These are phyloP conservation scores for Wickerhamomyces kurtzmanii DNA, from an alignment of 805 yeast genomes.

Conservation along the genomic window DNA sequence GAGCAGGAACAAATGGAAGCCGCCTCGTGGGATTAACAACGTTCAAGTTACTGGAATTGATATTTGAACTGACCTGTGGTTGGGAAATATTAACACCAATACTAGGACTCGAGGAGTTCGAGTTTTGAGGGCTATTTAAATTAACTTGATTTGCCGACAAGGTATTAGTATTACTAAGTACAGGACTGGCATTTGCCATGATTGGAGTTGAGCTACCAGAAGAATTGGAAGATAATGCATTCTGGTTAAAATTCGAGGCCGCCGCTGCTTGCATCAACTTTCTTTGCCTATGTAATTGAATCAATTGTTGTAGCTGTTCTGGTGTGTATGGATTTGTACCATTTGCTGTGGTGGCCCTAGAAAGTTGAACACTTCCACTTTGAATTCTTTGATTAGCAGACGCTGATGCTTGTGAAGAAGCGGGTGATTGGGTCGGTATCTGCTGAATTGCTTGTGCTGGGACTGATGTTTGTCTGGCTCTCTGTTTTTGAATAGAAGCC, in stretches of 20 bases:
- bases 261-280: slow-evolving; percentile 14
- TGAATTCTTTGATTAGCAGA: slow-evolving; percentile 3
- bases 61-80: too few species aligned
- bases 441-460: slow-evolving; percentile 5
- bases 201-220: too few species aligned
- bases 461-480: slow-evolving; percentile 2
- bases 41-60: too few species aligned
- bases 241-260: too few species aligned
- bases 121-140: too few species aligned
- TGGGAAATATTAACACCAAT: too few species aligned
- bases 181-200: too few species aligned
- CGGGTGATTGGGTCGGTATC: slow-evolving; percentile 2
- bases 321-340: slow-evolving; percentile 50
- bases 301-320: slow-evolving; percentile 50
- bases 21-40: too few species aligned
- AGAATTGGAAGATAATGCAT: too few species aligned
- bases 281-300: slow-evolving; percentile 28
- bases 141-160: too few species aligned
- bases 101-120: too few species aligned
- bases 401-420: slow-evolving; percentile 5
- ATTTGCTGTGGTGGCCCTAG: slow-evolving; percentile 29
- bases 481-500: slow-evolving; percentile 1
- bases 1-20: slow-evolving; percentile 49
- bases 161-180: too few species aligned
- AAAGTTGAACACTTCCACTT: neutral